These are phyloP conservation scores for Microdochium trichocladiopsis DNA, from an alignment of 2,329 filamentous ascomycete species.

Conservation along the genomic window DNA sequence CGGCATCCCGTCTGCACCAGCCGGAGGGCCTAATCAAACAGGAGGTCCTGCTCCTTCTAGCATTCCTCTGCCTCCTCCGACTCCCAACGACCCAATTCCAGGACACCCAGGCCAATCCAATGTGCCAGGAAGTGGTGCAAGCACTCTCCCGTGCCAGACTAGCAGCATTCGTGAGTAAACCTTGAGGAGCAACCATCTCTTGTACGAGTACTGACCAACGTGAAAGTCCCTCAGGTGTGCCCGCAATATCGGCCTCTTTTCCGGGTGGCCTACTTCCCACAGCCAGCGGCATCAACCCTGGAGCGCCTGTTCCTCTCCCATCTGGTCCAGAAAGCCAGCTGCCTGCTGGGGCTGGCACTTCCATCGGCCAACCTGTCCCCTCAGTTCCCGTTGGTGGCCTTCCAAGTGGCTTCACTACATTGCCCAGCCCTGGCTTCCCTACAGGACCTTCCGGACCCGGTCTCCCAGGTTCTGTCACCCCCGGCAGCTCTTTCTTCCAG, in stretches of 20 bases:
- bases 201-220: not conserved
- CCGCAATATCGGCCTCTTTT: not conserved
- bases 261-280: not conserved
- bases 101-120: not conserved
- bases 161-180: not conserved
- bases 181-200: no score
- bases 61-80: not conserved
- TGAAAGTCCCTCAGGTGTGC: not conserved
- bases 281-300: not conserved
- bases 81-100: not conserved
- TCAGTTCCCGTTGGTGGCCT: not conserved
- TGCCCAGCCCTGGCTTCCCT: not conserved
- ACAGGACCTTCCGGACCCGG: slow-evolving; percentile 1
- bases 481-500: slow-evolving; percentile 9
- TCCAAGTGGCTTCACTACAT: not conserved
- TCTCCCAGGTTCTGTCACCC: slow-evolving; percentile 9
- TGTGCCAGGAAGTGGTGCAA: not conserved
- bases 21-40: not conserved
- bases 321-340: not conserved
- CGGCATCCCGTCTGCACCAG: not conserved
- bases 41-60: not conserved
- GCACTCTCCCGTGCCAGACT: not conserved
- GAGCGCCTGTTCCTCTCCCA: not conserved
- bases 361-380: not conserved
- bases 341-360: not conserved